phyloP scores from a whole-genome alignment of 2,329 filamentous ascomycete genomes.

The Cladophialophora carrionii region DNA sequence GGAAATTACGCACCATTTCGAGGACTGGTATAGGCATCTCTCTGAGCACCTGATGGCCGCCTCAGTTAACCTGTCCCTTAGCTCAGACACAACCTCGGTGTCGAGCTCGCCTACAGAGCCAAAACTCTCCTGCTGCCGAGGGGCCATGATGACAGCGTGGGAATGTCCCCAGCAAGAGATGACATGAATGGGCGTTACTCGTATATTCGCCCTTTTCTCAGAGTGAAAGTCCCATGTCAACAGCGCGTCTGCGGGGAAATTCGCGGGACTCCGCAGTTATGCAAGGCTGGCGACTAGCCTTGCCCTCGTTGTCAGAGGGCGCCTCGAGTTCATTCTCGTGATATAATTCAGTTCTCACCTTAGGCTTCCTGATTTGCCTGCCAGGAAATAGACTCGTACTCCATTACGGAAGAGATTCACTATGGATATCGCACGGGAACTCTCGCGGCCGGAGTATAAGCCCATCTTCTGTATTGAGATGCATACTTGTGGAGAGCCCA shows the following conservation, averaged over 20 bases:
- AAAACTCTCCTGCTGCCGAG: constrained; percentile 32
- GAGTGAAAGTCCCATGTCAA: background rate
- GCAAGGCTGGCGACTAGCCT: constrained; percentile 18
- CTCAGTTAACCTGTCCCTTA: constrained; percentile 36
- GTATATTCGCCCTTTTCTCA: background rate
- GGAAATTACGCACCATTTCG: constrained; percentile 70
- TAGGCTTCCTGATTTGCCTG: background rate
- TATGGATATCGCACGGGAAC: constrained; percentile 19
- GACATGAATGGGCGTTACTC: background rate
- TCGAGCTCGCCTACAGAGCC: constrained; percentile 31
- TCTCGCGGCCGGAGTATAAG: background rate
- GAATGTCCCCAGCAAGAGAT: background rate
- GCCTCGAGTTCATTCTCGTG: background rate
- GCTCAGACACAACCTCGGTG: constrained; percentile 34
- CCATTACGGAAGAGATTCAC: background rate
- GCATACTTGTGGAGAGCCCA: constrained; percentile 57
- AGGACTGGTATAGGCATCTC: constrained; percentile 89
- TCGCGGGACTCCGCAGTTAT: constrained; percentile 9
- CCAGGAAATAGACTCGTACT: background rate
- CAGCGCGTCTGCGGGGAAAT: constrained; percentile 8
- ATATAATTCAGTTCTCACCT: background rate
- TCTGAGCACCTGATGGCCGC: constrained; percentile 91
- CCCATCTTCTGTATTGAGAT: constrained; percentile 43
- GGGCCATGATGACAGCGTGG: constrained; percentile 17
- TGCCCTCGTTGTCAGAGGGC: background rate